A percentile compares a stretch with the other conserved stretches of the same genome.
phyloP scores from a whole-genome alignment of 768 basidiomycete species.

The Candolleomyces efflorescens region DNA sequence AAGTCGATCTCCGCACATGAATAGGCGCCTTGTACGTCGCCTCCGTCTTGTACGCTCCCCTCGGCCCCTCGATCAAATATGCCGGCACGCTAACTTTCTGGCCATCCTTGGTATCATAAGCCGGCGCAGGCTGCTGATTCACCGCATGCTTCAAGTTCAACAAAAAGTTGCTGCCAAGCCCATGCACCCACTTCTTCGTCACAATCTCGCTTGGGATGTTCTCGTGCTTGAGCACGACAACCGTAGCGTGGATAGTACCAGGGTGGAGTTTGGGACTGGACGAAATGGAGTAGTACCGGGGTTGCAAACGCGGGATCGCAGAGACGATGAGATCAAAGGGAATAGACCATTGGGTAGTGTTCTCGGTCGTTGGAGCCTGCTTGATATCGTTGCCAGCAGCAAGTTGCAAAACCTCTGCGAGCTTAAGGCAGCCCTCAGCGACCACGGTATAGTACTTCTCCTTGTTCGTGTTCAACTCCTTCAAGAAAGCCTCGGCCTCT shows the following conservation, averaged over 20 bases:
- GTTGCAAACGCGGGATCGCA: conserved; percentile 88
- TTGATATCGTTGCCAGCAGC: conserved; percentile 77
- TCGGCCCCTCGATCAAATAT: conserved; percentile 89
- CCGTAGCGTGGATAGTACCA: conserved; percentile 90
- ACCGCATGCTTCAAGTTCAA: conserved; percentile 83
- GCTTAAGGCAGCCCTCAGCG: conserved; percentile 78
- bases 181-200: conserved; percentile 68
- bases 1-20: conserved; percentile 94
- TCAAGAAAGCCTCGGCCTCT: conserved; percentile 69
- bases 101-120: conserved; percentile 32
- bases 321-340: conserved; percentile 98
- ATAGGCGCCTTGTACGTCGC: conserved; percentile 81
- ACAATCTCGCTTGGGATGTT: conserved; percentile 52
- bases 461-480: conserved; percentile 81
- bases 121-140: conserved; percentile 50
- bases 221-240: conserved; percentile 92
- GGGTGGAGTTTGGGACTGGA: conserved; percentile 92
- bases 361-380: conserved; percentile 54
- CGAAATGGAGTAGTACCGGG: conserved; percentile 98
- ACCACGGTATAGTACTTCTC: conserved; percentile 79
- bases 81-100: conserved; percentile 47
- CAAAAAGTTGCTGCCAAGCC: conserved; percentile 93
- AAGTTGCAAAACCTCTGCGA: conserved; percentile 89
- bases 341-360: conserved; percentile 84
- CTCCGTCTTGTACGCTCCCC: conserved; percentile 74